Evolutionary conservation across 2,329 filamentous ascomycete genomes (phyloP).

Genomic region (Hypoxylon sp.): DNA sequence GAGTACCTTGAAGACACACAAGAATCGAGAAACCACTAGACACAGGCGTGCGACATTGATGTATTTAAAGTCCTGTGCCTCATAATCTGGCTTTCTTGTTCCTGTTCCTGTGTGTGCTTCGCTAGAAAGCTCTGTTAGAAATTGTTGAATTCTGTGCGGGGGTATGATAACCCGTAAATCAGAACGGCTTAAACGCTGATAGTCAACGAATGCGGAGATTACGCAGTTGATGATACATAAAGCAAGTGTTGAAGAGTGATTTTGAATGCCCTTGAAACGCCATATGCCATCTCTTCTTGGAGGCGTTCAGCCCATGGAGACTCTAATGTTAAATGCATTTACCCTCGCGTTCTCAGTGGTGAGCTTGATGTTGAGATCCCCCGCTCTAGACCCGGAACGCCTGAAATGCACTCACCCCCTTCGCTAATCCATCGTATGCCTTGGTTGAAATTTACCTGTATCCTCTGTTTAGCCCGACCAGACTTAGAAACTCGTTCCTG

Average conservation of each 20-base stretch:
- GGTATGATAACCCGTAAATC: not conserved
- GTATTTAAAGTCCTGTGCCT: too few relatives aligned
- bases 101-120: too few relatives aligned
- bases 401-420: constrained; percentile 27
- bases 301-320: constrained; percentile 44
- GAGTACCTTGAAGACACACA: too few relatives aligned
- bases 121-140: not conserved
- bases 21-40: too few relatives aligned
- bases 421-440: not conserved
- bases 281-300: constrained; percentile 26
- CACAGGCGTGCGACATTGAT: too few relatives aligned
- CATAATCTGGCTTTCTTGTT: too few relatives aligned
- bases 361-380: constrained; percentile 51
- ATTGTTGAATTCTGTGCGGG: not conserved
- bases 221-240: constrained; percentile 38
- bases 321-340: constrained; percentile 38
- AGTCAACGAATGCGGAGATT: constrained; percentile 6
- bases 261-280: constrained; percentile 26
- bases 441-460: constrained; percentile 33
- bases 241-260: constrained; percentile 36
- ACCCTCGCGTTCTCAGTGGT: constrained; percentile 27
- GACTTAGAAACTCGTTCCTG: constrained; percentile 91
- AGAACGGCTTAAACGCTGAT: not conserved
- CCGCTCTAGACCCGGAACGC: constrained; percentile 42
- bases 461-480: constrained; percentile 72